Conservation (phyloP, 2,329 filamentous ascomycete genomes). For the Neofusicoccum sp. region DNA sequence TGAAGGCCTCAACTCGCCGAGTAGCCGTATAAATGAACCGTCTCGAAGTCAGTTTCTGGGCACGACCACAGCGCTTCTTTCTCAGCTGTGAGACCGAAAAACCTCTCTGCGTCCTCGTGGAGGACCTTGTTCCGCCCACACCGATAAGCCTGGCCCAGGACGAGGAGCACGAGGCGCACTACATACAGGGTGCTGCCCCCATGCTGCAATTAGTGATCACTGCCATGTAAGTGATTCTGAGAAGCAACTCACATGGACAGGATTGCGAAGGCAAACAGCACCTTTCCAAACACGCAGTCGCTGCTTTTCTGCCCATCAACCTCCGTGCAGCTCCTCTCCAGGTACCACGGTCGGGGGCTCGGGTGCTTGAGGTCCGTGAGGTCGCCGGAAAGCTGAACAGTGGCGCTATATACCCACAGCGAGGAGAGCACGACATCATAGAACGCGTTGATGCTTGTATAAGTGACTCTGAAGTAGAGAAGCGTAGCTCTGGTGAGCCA, state of each 20-base stretch:
- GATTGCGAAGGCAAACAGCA: not conserved
- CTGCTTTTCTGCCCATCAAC: not conserved
- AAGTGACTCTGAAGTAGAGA: not conserved
- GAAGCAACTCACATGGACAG: not conserved
- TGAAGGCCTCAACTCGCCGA: too few relatives aligned
- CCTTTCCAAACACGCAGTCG: not conserved
- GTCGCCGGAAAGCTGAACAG: conserved; percentile 21
- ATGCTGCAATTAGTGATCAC: too few relatives aligned
- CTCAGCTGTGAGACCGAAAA: too few relatives aligned
- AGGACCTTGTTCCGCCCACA: too few relatives aligned
- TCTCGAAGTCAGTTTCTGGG: too few relatives aligned
- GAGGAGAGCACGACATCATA: conserved; percentile 23
- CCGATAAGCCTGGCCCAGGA: too few relatives aligned
- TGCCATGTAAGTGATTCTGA: too few relatives aligned
- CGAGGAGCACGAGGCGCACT: too few relatives aligned
- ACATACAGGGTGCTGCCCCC: too few relatives aligned
- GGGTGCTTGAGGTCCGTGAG: conserved; percentile 22
- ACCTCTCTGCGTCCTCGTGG: too few relatives aligned
- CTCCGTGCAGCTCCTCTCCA: conserved; percentile 21
- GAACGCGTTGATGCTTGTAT: conserved; percentile 19
- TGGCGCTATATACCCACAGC: conserved; percentile 23
- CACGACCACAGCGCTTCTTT: too few relatives aligned
- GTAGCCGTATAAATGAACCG: too few relatives aligned
- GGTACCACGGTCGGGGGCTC: conserved; percentile 24
- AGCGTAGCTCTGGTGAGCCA: not conserved